Base-by-base conservation (phyloP, 2,329 filamentous ascomycete genomes). In the Botrytis squamosa region DNA sequence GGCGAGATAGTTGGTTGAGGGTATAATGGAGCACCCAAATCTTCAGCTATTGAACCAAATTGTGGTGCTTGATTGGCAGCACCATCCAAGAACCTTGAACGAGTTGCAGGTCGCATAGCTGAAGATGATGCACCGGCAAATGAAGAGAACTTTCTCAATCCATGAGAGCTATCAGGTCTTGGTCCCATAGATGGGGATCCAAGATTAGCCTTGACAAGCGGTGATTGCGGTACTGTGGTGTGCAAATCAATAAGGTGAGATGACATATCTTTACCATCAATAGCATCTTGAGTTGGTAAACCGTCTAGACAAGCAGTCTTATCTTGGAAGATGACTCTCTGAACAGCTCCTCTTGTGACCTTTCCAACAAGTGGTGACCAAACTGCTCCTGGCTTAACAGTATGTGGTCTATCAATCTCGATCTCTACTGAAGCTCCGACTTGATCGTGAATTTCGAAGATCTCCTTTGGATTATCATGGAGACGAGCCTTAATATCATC, bases 361-460 rank as follows among this genome's bases (percentile, higher is more conserved):
- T 89, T 91, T 67, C 92, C 92, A 67, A 87, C 87, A 79, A 95
- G 91, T 12, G 92, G 92, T 77, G 92, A 93, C 91, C 90, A 93
- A 36, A 84, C 82, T 49, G 84, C 77, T 36, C 84, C 82, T 73
- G 82, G 81, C 67, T 88, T 83, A 73, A 91, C 84, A 6, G 88
- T 85, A 81, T 92, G 92, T 2, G 90, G 87, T 63, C 92, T 89
- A 80, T 93, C 92, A 78, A 94, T 86, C 83, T 94, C 92, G 36
- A 93, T 87, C 84, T 95, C 92, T 52, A 95, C 86, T 8, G 88
- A 89, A 55, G 91, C 90, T 74, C 90, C 90, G n/a, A 87, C 83
- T 83, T 95, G 92, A 78, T 95, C 92, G 77, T 95, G 92, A 69
- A 95, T 87, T 84, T 95, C 92, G 78, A 95, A 95, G 78, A 95